A percentile compares a stretch with the other conserved stretches of the same genome.
These are phyloP conservation scores for Tolypocladium capitatum DNA, from an alignment of 2,329 filamentous ascomycete genomes.

Conservation along the genomic window DNA sequence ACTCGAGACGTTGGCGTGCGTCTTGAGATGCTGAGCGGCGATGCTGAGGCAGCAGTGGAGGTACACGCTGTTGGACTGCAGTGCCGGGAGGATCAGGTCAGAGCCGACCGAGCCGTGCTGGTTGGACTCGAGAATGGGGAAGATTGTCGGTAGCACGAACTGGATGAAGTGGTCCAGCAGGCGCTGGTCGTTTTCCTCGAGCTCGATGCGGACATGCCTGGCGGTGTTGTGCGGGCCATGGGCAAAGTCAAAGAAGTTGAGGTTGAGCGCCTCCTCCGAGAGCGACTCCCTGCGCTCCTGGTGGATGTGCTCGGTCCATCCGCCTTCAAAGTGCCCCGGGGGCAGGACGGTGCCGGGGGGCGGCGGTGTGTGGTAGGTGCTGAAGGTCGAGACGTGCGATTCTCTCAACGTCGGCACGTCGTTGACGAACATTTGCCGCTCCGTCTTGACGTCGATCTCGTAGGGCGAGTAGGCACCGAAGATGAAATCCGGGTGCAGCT, in stretches of 20 bases:
- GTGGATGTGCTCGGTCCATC: slow-evolving; percentile 36
- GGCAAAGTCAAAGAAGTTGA: slow-evolving; percentile 73
- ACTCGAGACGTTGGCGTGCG: slow-evolving; percentile 43
- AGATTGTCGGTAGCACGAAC: slow-evolving; percentile 75
- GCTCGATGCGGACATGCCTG: slow-evolving; percentile 60
- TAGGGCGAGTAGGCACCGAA: slow-evolving; percentile 58
- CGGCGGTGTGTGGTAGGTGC: slow-evolving; percentile 73
- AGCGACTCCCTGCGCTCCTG: slow-evolving; percentile 47
- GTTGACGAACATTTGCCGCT: slow-evolving; percentile 86
- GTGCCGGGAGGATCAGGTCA: slow-evolving; percentile 72
- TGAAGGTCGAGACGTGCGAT: slow-evolving; percentile 84
- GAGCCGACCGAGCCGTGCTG: slow-evolving; percentile 71
- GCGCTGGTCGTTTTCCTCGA: slow-evolving; percentile 77
- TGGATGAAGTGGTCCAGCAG: slow-evolving; percentile 85
- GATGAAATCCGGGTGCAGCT: slow-evolving; percentile 50
- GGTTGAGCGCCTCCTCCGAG: slow-evolving; percentile 51
- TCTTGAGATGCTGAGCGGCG: slow-evolving; percentile 84
- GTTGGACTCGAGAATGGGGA: slow-evolving; percentile 83
- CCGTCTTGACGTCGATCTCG: slow-evolving; percentile 92
- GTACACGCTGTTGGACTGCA: slow-evolving; percentile 86
- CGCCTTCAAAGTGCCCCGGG: slow-evolving; percentile 47
- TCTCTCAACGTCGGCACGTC: slow-evolving; percentile 75
- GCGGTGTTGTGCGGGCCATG: slow-evolving; percentile 51
- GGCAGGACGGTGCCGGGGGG: slow-evolving; percentile 54
- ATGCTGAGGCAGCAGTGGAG: slow-evolving; percentile 93